Conservation (phyloP, 495 filamentous ascomycete species). For the Aspergillus sclerotiicarbonarius region DNA sequence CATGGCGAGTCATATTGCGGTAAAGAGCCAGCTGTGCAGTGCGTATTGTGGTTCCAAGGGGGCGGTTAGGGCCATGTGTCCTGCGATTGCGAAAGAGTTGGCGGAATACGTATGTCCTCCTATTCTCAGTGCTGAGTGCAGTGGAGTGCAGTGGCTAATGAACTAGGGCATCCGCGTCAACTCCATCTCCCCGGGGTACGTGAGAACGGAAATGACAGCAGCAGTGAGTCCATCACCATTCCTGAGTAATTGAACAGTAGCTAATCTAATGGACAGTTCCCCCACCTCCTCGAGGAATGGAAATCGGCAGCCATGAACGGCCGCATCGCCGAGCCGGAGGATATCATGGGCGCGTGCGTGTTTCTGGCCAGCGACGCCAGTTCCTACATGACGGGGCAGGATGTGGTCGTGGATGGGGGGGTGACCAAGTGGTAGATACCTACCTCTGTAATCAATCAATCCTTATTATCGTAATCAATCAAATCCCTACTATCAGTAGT, state of each 20-base stretch:
- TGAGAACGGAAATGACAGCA: conserved; percentile 44
- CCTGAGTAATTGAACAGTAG: conserved; percentile 27
- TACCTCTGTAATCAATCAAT: no score
- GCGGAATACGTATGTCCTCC: conserved; percentile 27
- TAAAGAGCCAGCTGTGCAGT: conserved; percentile 73
- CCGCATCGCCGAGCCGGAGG: conserved; percentile 71
- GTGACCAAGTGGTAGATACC: conserved; percentile 31
- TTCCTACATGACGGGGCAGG: conserved; percentile 76
- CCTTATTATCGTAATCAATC: background rate
- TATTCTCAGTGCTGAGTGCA: no score
- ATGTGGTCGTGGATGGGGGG: conserved; percentile 56
- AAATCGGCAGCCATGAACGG: conserved; percentile 68
- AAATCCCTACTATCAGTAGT: background rate
- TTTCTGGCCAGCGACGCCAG: conserved; percentile 78
- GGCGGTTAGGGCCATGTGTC: conserved; percentile 66
- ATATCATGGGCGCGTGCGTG: conserved; percentile 77
- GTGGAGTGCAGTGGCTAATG: background rate
- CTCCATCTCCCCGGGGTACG: conserved; percentile 46
- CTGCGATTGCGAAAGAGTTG: conserved; percentile 63
- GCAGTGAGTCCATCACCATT: conserved; percentile 39
- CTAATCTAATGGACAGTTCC: conserved; percentile 57
- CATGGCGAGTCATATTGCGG: conserved; percentile 48
- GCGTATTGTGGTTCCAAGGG: conserved; percentile 70
- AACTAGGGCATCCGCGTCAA: conserved; percentile 42
- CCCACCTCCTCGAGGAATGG: conserved; percentile 70